These are phyloP conservation scores for Balansia obtecta DNA, from an alignment of 2,329 filamentous ascomycete genomes.

Conservation along the genomic window DNA sequence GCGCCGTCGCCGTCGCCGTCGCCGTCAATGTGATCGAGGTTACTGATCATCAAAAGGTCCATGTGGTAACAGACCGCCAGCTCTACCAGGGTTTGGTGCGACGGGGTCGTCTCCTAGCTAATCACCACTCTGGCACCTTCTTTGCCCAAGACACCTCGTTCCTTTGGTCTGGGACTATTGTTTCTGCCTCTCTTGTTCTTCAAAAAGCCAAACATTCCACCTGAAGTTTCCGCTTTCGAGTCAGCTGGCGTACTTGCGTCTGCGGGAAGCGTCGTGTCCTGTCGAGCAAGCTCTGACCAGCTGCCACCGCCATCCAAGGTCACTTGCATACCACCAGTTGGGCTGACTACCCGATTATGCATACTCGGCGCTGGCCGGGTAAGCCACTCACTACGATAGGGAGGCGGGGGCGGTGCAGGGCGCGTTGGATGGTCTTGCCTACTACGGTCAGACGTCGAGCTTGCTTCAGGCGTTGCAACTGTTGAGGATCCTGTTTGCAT, in stretches of 20 bases:
- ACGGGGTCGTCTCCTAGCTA: conserved; percentile 29
- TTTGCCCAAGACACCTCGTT: conserved; percentile 86
- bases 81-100: not conserved
- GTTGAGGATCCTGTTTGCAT: conserved; percentile 4
- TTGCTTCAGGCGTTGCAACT: conserved; percentile 4
- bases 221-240: conserved; percentile 44
- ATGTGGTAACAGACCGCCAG: too few relatives aligned
- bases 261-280: conserved; percentile 61
- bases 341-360: conserved; percentile 59
- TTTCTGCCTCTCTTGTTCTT: conserved; percentile 81
- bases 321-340: conserved; percentile 78
- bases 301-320: conserved; percentile 80
- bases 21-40: too few relatives aligned
- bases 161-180: conserved; percentile 86
- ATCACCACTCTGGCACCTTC: conserved; percentile 81
- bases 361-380: conserved; percentile 38
- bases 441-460: conserved; percentile 14
- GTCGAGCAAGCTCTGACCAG: conserved; percentile 83
- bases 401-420: conserved; percentile 27
- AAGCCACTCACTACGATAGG: conserved; percentile 35
- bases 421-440: conserved; percentile 14
- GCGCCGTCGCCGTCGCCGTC: too few relatives aligned
- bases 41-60: too few relatives aligned
- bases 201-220: conserved; percentile 83
- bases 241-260: conserved; percentile 47